phyloP scores from a whole-genome alignment of 2,329 filamentous ascomycete species.

The Neopestalotiopsis sp. region DNA sequence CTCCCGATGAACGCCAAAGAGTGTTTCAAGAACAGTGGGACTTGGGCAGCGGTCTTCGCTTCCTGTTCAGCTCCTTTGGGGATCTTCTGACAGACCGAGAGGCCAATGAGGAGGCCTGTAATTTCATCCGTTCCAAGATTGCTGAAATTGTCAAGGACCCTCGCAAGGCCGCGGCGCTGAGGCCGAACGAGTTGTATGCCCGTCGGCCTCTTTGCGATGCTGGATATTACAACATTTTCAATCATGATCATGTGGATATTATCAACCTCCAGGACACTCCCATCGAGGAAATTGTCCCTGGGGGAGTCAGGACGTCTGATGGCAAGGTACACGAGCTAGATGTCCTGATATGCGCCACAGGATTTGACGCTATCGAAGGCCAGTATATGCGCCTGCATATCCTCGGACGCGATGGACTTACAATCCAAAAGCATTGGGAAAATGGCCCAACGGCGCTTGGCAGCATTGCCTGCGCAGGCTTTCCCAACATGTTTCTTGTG shows the following conservation, averaged over 20 bases:
- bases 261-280: not conserved
- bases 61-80: conserved; percentile 6
- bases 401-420: not conserved
- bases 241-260: not conserved
- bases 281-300: not conserved
- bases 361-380: not conserved
- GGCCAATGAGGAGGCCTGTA: not conserved
- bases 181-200: not conserved
- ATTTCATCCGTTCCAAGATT: conserved; percentile 13
- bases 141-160: conserved; percentile 6
- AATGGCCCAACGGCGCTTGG: not conserved
- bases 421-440: not conserved
- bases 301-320: not conserved
- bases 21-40: not conserved
- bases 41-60: conserved; percentile 5
- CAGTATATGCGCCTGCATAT: not conserved
- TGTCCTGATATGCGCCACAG: not conserved
- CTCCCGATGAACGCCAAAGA: not conserved
- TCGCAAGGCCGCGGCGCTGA: not conserved
- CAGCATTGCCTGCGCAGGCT: not conserved
- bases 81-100: not conserved
- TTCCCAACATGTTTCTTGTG: not conserved
- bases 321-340: not conserved
- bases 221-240: conserved; percentile 9
- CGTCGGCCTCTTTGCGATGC: not conserved